Percentiles rank a stretch among this genome's conserved stretches.
phyloP scores from a whole-genome alignment of 306 rosid species.

The Sechiopsis laciniata region DNA sequence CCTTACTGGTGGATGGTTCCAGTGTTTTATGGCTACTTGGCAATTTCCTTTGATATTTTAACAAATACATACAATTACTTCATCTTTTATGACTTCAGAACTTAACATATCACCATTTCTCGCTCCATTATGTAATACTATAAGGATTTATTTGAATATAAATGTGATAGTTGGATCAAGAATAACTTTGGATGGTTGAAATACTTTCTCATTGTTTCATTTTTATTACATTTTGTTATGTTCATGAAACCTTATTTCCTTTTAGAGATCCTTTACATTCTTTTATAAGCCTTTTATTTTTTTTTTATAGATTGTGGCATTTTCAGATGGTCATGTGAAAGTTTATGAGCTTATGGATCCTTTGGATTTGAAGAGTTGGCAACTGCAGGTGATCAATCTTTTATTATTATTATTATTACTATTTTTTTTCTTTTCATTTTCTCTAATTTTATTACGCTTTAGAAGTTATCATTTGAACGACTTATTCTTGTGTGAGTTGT shows the following conservation, averaged over 20 bases:
- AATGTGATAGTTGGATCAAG: not conserved
- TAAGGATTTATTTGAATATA: not conserved
- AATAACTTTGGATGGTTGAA: not conserved
- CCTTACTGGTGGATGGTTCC: not conserved
- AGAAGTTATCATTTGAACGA: not conserved
- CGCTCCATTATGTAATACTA: not conserved
- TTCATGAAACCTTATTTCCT: not conserved
- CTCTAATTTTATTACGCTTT: not conserved
- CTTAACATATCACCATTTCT: not conserved
- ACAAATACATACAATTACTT: not conserved
- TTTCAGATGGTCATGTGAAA: constrained; percentile 64
- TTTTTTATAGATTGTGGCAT: constrained; percentile 56
- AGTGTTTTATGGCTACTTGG: not conserved
- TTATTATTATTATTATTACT: not conserved
- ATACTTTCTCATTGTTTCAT: not conserved
- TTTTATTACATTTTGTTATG: not conserved
- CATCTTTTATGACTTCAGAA: not conserved
- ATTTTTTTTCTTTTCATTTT: not conserved
- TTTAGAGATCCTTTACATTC: not conserved
- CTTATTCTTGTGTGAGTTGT: not conserved
- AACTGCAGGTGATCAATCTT: constrained; percentile 67
- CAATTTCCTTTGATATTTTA: not conserved
- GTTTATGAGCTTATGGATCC: constrained; percentile 71
- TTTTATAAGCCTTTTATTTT: not conserved
- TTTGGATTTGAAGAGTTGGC: constrained; percentile 77